These are phyloP conservation scores for Ilex aquifolium DNA, from an alignment of 257 asterid species.

Conservation along the genomic window DNA sequence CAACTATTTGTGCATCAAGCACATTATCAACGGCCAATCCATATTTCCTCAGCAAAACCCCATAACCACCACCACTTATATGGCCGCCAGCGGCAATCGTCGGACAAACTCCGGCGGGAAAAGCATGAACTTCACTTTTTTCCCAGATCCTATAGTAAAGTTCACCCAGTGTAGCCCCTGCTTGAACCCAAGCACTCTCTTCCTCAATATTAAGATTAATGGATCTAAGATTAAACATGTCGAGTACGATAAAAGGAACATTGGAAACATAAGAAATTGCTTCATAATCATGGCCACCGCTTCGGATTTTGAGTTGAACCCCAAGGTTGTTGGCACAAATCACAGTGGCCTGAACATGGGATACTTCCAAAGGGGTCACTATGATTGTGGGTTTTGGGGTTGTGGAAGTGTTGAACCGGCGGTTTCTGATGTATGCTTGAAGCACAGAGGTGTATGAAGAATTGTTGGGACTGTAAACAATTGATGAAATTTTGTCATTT, in stretches of 20 bases:
- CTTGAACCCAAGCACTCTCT: background rate
- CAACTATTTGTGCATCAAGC: background rate
- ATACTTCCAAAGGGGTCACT: background rate
- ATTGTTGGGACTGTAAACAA: slow-evolving; percentile 33
- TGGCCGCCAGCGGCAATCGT: background rate
- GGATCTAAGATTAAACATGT: background rate
- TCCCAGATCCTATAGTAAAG: background rate
- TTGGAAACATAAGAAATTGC: background rate
- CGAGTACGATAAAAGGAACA: background rate
- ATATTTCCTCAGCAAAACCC: background rate
- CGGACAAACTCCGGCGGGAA: background rate
- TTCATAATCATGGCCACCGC: background rate
- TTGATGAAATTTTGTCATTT: slow-evolving; percentile 35
- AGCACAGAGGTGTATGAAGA: slow-evolving; percentile 44
- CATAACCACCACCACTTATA: background rate
- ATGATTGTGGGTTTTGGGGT: background rate
- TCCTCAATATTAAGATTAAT: background rate
- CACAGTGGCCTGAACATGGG: slow-evolving; percentile 1
- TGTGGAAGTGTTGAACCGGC: background rate
- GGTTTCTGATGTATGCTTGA: slow-evolving; percentile 41
- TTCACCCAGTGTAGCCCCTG: background rate
- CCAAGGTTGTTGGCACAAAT: background rate
- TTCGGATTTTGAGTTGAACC: background rate
- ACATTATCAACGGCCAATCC: background rate
- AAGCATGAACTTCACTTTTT: background rate